Evolutionary conservation across 2,329 filamentous ascomycete species (phyloP).

Genomic region (Keithomyces neogunnii): DNA sequence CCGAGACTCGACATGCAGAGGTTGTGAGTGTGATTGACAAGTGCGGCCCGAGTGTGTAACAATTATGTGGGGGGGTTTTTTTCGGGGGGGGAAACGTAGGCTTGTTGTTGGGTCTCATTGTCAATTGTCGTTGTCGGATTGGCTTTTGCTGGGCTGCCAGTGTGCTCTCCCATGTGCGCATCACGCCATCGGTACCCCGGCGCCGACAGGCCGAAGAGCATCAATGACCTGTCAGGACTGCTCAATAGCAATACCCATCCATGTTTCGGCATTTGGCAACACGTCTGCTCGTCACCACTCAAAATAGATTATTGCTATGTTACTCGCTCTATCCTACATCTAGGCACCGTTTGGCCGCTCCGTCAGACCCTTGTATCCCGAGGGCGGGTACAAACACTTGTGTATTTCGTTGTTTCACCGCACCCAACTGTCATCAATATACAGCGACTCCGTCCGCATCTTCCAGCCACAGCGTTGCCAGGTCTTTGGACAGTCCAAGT

Average conservation of each 20-base stretch:
- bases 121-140: constrained; percentile 27
- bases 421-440: constrained; percentile 18
- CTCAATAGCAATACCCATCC: too few species aligned
- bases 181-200: background rate
- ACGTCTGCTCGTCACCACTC: too few species aligned
- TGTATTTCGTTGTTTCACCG: background rate
- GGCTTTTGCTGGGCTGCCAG: constrained; percentile 12
- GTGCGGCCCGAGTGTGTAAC: background rate
- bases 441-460: constrained; percentile 50
- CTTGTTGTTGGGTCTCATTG: constrained; percentile 13
- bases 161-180: background rate
- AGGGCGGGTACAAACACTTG: background rate
- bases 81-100: constrained; percentile 5
- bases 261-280: too few species aligned
- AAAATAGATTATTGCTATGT: background rate
- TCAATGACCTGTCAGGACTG: too few species aligned
- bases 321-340: background rate
- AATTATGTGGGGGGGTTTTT: constrained; percentile 14
- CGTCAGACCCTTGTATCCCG: background rate
- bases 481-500: constrained; percentile 63
- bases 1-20: background rate
- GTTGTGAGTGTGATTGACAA: background rate
- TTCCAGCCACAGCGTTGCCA: constrained; percentile 61
- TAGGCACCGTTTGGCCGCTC: background rate
- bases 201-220: background rate